Percentiles rank a stretch among this genome's conserved stretches.
Evolutionary conservation across 1,139 yeast genomes (phyloP).

Genomic region (Suhomyces anneliseae): DNA sequence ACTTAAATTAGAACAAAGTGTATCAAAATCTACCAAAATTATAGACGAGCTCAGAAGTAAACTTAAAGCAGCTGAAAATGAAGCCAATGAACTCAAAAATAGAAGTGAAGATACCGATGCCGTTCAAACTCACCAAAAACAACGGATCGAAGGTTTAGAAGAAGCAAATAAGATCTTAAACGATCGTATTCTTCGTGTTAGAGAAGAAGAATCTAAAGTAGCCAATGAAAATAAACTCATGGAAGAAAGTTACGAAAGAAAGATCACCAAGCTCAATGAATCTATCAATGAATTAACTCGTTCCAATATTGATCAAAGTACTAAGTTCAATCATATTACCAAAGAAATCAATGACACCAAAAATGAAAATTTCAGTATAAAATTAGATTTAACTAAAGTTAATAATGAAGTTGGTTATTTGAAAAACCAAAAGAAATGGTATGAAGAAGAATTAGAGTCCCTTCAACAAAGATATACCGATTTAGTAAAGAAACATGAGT

Average conservation of each 20-base stretch:
- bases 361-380: slow-evolving; percentile 40
- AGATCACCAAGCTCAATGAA: slow-evolving; percentile 48
- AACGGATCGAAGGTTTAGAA: slow-evolving; percentile 13
- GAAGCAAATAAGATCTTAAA: slow-evolving; percentile 12
- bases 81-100: slow-evolving; percentile 10
- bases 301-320: slow-evolving; percentile 48
- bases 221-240: slow-evolving; percentile 27
- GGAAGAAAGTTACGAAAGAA: slow-evolving; percentile 38
- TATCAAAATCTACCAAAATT: slow-evolving; percentile 26
- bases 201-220: slow-evolving; percentile 29
- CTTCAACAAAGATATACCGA: slow-evolving; percentile 41
- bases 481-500: slow-evolving; percentile 40
- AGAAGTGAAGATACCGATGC: slow-evolving; percentile 9
- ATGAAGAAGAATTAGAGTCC: slow-evolving; percentile 44
- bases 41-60: slow-evolving; percentile 15
- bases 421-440: slow-evolving; percentile 47
- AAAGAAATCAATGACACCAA: slow-evolving; percentile 37
- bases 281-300: slow-evolving; percentile 52
- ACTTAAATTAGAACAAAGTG: slow-evolving; percentile 54
- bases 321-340: slow-evolving; percentile 37
- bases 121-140: slow-evolving; percentile 2
- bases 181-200: slow-evolving; percentile 11
- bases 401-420: slow-evolving; percentile 37
- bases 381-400: slow-evolving; percentile 43
- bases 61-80: slow-evolving; percentile 13